Conservation (phyloP, 331 rosid species). For the Cydonia oblonga region DNA sequence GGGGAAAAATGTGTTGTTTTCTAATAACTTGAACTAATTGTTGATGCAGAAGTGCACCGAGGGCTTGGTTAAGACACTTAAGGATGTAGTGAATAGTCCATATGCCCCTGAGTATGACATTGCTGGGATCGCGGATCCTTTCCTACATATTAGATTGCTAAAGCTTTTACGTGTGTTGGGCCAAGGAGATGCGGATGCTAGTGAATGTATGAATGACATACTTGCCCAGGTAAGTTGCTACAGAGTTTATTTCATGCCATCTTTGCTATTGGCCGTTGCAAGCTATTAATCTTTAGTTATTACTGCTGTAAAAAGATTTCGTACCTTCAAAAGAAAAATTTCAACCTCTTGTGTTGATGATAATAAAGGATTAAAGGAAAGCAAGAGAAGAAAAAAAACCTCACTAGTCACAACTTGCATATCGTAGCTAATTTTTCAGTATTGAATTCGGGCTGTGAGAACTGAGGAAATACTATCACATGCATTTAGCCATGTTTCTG, state of each 20-base stretch:
- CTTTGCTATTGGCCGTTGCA: slow-evolving; percentile 1
- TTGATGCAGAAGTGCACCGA: slow-evolving; percentile 77
- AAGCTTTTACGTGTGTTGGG: slow-evolving; percentile 84
- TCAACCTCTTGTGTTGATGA: not conserved
- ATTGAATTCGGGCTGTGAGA: not conserved
- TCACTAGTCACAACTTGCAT: not conserved
- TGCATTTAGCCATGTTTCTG: not conserved
- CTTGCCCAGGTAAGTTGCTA: slow-evolving; percentile 84
- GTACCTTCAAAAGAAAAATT: not conserved
- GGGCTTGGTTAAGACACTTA: slow-evolving; percentile 74
- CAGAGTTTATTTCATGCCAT: not conserved
- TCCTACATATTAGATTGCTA: slow-evolving; percentile 90
- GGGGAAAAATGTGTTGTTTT: slow-evolving; percentile 12
- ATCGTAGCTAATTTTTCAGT: not conserved
- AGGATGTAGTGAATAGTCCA: slow-evolving; percentile 82
- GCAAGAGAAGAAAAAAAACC: not conserved
- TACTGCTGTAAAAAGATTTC: not conserved
- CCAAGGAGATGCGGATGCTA: slow-evolving; percentile 86
- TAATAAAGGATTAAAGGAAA: not conserved
- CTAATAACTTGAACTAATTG: slow-evolving; percentile 20
- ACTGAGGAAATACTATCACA: not conserved
- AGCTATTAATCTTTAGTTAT: not conserved
- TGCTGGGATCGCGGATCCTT: slow-evolving; percentile 96
- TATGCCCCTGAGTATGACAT: slow-evolving; percentile 93
- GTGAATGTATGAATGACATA: slow-evolving; percentile 93